Evolutionary conservation across 257 asterid species (phyloP), one percentile per base, ranked within the genome.

Genomic region (Knoxia roxburghii): DNA sequence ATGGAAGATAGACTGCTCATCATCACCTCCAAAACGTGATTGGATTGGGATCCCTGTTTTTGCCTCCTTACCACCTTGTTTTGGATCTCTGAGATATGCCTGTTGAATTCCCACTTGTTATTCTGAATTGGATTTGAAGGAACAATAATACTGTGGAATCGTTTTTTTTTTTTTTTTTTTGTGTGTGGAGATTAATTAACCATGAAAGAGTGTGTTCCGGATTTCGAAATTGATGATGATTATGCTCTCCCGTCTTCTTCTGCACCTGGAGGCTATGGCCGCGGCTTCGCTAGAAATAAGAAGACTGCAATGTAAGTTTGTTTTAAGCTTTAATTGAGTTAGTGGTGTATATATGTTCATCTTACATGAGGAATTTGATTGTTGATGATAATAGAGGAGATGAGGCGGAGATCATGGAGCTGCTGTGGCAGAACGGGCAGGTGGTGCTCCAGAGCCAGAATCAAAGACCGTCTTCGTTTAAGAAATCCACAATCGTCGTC

Each of bases 351-450:
- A 2, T 7, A 45, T 11, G 20, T 12, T 12, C n/a, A 41, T 45
- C 2, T 45, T 4, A 2, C 20, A 1, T 45, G 14, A 5, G 20
- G 50, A 15, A 45, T 35, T 15, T 5, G 29, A 24, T 32, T 49
- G 41, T 55, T 48, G 59, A 70, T 55, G n/a, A 68, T 21, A 9
- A 54, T 71, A 78, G 86, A 76, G 75, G 56, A 33, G 86, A 71
- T 7, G 90, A 68, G 2, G 92, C 61, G 77, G 84, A 26, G 76
- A 71, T 92, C 70, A 81, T 86, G 89, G 95, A 89, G 70, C 68
- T 89, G 57, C 75, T 85, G 49, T 89, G 95, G 98, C 84, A 87
- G 66, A 82, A 85, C 71, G 95, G 97, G 0, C 95, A 70, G 20
- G 81, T 88, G 14, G 86, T 82, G 35, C 46, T 82, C 70, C 95